Conservation (phyloP, 2,329 filamentous ascomycete species). For the Bipolaris gigantea region DNA sequence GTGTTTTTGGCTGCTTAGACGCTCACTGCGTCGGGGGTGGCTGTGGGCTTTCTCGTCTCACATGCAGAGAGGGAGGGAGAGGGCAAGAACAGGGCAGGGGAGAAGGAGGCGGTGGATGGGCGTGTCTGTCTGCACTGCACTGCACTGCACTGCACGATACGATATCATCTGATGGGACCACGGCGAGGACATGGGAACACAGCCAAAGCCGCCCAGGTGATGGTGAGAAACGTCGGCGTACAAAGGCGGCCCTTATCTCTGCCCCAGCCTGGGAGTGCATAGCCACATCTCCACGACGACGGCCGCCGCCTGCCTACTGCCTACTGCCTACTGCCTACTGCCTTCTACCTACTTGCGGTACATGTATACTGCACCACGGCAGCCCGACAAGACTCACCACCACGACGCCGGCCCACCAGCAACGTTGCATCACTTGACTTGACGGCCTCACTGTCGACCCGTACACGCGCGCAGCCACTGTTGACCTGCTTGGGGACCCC, state of each 20-base stretch:
- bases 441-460: constrained; percentile 15
- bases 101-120: constrained; percentile 1
- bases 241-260: constrained; percentile 9
- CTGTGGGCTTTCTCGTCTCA: constrained; percentile 9
- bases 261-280: constrained; percentile 10
- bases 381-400: background rate
- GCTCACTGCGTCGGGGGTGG: background rate
- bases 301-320: background rate
- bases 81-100: constrained; percentile 3
- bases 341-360: too few relatives aligned
- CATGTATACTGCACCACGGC: background rate
- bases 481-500: constrained; percentile 12
- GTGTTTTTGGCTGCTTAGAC: background rate
- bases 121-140: background rate
- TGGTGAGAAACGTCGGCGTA: constrained; percentile 5
- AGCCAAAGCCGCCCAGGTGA: constrained; percentile 15
- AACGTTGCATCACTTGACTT: constrained; percentile 17
- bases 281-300: constrained; percentile 8
- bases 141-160: too few relatives aligned
- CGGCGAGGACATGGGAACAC: background rate
- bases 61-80: constrained; percentile 1
- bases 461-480: constrained; percentile 7
- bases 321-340: too few relatives aligned
- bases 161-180: too few relatives aligned
- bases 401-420: constrained; percentile 7